phyloP scores from a whole-genome alignment of 1,139 yeast species.

The Kodamaea suecica region DNA sequence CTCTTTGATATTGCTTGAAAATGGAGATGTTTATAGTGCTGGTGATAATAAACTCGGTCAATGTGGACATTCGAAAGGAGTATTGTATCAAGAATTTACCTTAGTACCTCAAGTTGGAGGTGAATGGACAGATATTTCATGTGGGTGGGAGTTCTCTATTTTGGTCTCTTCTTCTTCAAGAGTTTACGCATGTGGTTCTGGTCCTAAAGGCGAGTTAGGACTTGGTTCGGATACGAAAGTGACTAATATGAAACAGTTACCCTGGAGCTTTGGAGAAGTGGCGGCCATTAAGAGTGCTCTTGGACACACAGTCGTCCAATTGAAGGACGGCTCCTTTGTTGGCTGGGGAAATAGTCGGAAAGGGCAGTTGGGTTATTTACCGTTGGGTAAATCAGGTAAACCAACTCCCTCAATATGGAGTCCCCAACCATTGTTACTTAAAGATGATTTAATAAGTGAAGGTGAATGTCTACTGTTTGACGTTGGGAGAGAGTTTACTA shows the following conservation, averaged over 20 bases:
- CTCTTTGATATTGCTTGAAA: conserved; percentile 54
- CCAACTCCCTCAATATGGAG: conserved; percentile 22
- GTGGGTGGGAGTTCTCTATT: conserved; percentile 81
- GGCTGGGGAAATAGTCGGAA: conserved; percentile 87
- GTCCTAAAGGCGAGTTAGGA: conserved; percentile 77
- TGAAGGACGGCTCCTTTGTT: conserved; percentile 39
- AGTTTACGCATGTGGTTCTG: conserved; percentile 57
- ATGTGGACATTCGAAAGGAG: conserved; percentile 33
- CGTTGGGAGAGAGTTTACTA: conserved; percentile 49
- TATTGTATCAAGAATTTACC: conserved; percentile 18
- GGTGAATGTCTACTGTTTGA: no score
- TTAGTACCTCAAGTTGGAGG: conserved; percentile 19
- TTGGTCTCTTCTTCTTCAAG: conserved; percentile 41
- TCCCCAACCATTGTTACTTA: conserved; percentile 22
- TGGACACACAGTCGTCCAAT: conserved; percentile 51
- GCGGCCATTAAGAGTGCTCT: conserved; percentile 46
- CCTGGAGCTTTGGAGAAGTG: conserved; percentile 11
- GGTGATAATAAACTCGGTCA: conserved; percentile 65
- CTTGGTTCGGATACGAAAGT: conserved; percentile 32
- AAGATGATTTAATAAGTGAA: conserved; percentile 5
- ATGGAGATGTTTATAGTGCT: conserved; percentile 52
- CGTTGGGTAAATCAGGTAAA: conserved; percentile 8
- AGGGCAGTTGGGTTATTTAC: conserved; percentile 55
- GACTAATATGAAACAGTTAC: conserved; percentile 7
- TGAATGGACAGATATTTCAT: conserved; percentile 44